Evolutionary conservation across 2,329 filamentous ascomycete species (phyloP).

Genomic region (Dothideomycetes sp.): DNA sequence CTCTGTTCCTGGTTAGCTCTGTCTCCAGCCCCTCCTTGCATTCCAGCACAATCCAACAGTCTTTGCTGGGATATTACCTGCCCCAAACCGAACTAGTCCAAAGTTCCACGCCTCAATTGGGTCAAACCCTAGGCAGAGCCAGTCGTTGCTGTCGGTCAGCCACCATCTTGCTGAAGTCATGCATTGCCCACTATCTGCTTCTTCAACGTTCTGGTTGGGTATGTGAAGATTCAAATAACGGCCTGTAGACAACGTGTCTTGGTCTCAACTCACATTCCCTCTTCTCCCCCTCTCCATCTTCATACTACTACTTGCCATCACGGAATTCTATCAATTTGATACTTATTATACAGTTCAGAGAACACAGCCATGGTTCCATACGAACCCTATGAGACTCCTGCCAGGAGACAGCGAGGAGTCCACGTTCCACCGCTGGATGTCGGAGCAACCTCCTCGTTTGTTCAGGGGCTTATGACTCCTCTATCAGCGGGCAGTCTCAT

Average conservation of each 20-base stretch:
- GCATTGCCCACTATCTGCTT: too few relatives aligned
- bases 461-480: neutral
- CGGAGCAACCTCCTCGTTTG: neutral
- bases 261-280: neutral
- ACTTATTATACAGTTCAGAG: too few relatives aligned
- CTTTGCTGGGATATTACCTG: neutral
- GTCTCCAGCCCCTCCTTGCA: neutral
- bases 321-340: too few relatives aligned
- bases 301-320: too few relatives aligned
- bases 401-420: neutral
- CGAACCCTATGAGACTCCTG: neutral
- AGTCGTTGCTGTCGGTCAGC: neutral
- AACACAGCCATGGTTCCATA: neutral
- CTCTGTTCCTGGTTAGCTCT: neutral
- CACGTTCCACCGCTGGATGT: neutral
- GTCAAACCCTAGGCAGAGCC: neutral
- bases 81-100: neutral
- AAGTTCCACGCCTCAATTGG: neutral
- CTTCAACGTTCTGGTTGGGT: too few relatives aligned
- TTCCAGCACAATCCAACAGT: neutral
- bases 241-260: neutral
- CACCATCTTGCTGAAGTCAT: neutral
- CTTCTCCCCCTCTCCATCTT: too few relatives aligned
- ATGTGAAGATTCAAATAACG: neutral
- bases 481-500: neutral